Evolutionary conservation across 345 rosid genomes (phyloP).

Genomic region (Hibiscus syriacus): DNA sequence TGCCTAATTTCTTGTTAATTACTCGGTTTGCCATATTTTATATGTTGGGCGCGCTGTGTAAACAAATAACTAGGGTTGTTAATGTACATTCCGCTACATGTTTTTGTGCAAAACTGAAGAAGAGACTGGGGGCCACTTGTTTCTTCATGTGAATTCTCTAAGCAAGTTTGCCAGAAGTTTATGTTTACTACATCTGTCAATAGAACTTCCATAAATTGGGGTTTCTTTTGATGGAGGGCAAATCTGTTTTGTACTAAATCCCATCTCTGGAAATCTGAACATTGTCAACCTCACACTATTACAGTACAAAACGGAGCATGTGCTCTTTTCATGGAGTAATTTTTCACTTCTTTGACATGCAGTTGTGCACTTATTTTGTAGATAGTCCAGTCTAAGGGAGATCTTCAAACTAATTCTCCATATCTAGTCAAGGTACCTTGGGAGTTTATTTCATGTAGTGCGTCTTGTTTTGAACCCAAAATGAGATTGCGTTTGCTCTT

Average conservation of each 20-base stretch:
- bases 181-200: too few relatives aligned
- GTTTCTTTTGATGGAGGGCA: neutral
- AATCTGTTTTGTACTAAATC: neutral
- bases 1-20: neutral
- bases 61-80: neutral
- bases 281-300: neutral
- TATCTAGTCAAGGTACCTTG: constrained; percentile 56
- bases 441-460: constrained; percentile 6
- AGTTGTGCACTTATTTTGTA: constrained; percentile 86
- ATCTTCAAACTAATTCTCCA: constrained; percentile 55
- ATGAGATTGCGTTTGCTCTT: constrained; percentile 4
- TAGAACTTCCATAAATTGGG: neutral
- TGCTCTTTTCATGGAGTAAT: constrained; percentile 46
- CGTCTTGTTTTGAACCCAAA: neutral
- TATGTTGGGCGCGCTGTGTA: neutral
- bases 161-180: too few relatives aligned
- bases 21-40: neutral
- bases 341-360: constrained; percentile 71
- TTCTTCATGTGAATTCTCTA: neutral
- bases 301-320: neutral
- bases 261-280: neutral
- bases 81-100: neutral
- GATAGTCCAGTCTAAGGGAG: constrained; percentile 64
- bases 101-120: neutral
- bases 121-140: neutral